Evolutionary conservation across 768 basidiomycete species (phyloP).

Genomic region (Sistotremastrum niveocremeum): DNA sequence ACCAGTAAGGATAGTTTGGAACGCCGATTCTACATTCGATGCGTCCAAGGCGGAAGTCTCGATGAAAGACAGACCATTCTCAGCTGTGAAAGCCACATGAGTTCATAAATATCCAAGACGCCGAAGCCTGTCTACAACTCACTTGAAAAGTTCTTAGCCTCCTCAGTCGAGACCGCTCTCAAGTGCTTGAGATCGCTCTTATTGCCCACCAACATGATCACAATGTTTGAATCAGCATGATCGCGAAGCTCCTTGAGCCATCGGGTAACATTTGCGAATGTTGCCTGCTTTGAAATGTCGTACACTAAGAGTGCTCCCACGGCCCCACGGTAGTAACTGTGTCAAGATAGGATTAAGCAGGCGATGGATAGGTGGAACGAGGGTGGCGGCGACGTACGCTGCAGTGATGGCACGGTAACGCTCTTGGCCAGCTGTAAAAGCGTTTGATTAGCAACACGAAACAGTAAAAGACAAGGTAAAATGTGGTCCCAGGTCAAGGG

Average conservation of each 20-base stretch:
- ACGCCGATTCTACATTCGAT: constrained; percentile 93
- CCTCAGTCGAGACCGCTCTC: constrained; percentile 92
- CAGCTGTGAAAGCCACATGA: constrained; percentile 34
- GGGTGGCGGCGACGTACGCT: constrained; percentile 43
- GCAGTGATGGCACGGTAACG: constrained; percentile 96
- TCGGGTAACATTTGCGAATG: constrained; percentile 86
- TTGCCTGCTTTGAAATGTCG: constrained; percentile 88
- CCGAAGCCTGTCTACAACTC: constrained; percentile 17
- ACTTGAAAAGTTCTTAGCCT: constrained; percentile 88
- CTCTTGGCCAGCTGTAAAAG: constrained; percentile 81
- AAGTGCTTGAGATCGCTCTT: constrained; percentile 99
- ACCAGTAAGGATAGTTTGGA: constrained; percentile 95
- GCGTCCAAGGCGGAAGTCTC: constrained; percentile 99
- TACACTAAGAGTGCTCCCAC: constrained; percentile 88
- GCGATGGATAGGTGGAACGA: background rate
- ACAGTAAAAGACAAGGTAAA: constrained; percentile 3
- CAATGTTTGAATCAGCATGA: constrained; percentile 86
- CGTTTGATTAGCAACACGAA: background rate
- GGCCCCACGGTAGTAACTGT: constrained; percentile 93
- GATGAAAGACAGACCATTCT: constrained; percentile 88
- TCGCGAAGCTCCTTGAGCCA: constrained; percentile 97
- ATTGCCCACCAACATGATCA: constrained; percentile 94
- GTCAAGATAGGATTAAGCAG: background rate
- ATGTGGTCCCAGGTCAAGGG: background rate
- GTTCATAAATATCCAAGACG: background rate